A percentile compares a stretch with the other conserved stretches of the same genome.
Conservation (phyloP, 2,329 filamentous ascomycete species). For the Colletotrichum echinochloae region DNA sequence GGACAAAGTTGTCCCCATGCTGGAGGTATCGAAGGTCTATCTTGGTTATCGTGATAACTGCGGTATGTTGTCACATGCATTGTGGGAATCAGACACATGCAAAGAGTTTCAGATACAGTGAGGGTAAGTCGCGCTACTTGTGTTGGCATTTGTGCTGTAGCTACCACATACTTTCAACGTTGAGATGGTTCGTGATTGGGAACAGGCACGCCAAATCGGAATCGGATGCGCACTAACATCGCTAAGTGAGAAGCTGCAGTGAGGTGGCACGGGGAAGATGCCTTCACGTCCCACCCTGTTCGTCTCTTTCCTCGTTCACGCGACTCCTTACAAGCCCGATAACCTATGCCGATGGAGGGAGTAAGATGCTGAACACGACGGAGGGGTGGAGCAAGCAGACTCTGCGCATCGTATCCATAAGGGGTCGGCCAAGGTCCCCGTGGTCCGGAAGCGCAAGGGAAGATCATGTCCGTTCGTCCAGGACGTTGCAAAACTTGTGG, state of each 20-base stretch:
- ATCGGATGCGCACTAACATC: not conserved
- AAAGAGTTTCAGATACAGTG: not conserved
- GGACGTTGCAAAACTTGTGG: not conserved
- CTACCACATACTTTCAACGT: not conserved
- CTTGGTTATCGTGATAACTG: not conserved
- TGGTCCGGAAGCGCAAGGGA: not conserved
- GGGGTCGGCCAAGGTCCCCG: conserved; percentile 1
- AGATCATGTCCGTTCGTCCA: conserved; percentile 23
- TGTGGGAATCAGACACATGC: no score
- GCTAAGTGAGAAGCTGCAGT: not conserved
- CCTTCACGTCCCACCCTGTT: not conserved
- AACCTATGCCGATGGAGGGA: not conserved
- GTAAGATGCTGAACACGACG: not conserved
- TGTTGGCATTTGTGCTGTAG: not conserved
- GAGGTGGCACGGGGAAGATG: not conserved
- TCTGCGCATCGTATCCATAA: not conserved
- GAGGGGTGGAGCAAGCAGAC: not conserved
- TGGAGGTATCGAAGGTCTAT: not conserved
- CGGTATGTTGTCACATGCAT: not conserved
- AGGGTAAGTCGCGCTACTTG: not conserved
- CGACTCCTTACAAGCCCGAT: not conserved
- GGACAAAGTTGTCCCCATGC: not conserved
- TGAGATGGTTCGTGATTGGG: not conserved
- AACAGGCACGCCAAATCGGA: not conserved
- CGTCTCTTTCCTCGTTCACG: not conserved